These are phyloP conservation scores for Cymodocea nodosa DNA, from an alignment of 116 monocot species.

Conservation along the genomic window DNA sequence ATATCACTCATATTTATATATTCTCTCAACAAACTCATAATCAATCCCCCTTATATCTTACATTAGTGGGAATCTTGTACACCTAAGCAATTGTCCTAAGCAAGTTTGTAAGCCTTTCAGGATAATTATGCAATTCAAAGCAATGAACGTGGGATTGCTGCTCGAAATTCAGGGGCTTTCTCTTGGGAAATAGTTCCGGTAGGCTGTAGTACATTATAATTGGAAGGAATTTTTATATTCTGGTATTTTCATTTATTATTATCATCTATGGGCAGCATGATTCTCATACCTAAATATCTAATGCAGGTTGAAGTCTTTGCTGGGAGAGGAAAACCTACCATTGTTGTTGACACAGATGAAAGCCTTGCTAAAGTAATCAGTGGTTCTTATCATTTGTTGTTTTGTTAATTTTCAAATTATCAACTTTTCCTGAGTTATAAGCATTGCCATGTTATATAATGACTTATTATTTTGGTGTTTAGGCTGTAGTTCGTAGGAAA, in stretches of 20 bases:
- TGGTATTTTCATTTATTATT: neutral
- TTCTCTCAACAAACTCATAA: no score
- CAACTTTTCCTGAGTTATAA: neutral
- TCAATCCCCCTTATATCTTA: no score
- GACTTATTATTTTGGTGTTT: no score
- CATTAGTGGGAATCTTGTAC: no score
- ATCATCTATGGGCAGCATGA: neutral
- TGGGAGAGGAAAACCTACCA: constrained; percentile 73
- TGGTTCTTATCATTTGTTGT: neutral
- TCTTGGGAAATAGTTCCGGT: constrained; percentile 92
- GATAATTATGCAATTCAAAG: constrained; percentile 82
- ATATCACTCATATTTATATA: neutral
- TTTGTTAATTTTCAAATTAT: neutral
- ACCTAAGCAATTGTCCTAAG: neutral
- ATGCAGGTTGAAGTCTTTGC: constrained; percentile 71
- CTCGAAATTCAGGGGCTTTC: constrained; percentile 60
- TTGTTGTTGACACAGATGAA: constrained; percentile 73
- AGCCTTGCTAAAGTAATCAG: constrained; percentile 55
- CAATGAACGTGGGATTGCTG: constrained; percentile 87
- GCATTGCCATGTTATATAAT: neutral
- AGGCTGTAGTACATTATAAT: constrained; percentile 6
- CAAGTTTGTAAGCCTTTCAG: constrained; percentile 13
- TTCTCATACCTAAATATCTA: constrained; percentile 3
- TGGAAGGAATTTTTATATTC: neutral
- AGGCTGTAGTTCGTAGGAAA: no score